Conservation (phyloP, 805 yeast genomes). For the Candida taoyuanica region DNA sequence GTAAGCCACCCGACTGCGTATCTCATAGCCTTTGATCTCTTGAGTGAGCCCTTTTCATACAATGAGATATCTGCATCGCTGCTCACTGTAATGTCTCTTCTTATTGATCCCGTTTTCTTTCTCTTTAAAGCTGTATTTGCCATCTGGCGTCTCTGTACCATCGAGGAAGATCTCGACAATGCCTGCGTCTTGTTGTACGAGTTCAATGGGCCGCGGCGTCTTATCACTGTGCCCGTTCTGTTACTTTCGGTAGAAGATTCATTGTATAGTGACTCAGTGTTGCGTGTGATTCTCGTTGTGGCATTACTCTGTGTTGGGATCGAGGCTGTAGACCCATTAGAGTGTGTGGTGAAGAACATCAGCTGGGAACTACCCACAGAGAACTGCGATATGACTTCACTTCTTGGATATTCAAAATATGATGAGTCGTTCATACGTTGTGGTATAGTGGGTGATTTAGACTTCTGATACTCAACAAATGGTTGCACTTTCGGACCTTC, state of each 20-base stretch:
- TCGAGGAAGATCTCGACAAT: slow-evolving; percentile 5
- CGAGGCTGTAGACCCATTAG: slow-evolving; percentile 5
- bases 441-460: slow-evolving; percentile 1
- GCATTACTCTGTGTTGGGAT: slow-evolving; percentile 21
- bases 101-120: slow-evolving; percentile 1
- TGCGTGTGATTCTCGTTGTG: slow-evolving; percentile 28
- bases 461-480: slow-evolving; percentile 14
- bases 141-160: slow-evolving; percentile 9
- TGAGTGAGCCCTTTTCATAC: slow-evolving; percentile 22
- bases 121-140: slow-evolving; percentile 6
- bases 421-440: not conserved
- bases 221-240: slow-evolving; percentile 3
- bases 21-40: slow-evolving; percentile 33
- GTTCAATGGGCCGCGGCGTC: not conserved
- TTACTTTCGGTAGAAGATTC: not conserved
- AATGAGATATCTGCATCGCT: slow-evolving; percentile 16
- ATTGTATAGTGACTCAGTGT: slow-evolving; percentile 2
- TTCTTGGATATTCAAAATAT: not conserved
- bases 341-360: no score
- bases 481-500: slow-evolving; percentile 20
- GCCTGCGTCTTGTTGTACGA: no score
- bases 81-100: not conserved
- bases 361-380: not conserved
- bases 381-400: not conserved
- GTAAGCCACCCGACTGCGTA: slow-evolving; percentile 36